Percentiles rank a stretch among this genome's conserved stretches.
phyloP scores from a whole-genome alignment of 805 yeast genomes.

The Geotrichum ghanense region DNA sequence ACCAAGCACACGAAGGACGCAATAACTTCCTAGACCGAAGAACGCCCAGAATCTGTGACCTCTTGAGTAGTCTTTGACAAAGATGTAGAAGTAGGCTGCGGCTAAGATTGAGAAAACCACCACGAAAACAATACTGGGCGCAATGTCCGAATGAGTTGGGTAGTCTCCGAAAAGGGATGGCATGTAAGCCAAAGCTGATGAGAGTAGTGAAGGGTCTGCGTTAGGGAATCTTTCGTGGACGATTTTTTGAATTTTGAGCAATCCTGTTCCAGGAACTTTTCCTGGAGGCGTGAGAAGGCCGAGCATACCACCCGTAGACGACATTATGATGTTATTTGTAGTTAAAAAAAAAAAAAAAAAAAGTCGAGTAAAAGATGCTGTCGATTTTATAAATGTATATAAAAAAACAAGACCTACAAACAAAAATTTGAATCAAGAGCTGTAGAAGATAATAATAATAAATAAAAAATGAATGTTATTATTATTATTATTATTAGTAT shows the following conservation, averaged over 20 bases:
- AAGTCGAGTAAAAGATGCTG: too few relatives aligned
- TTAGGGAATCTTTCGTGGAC: constrained; percentile 11
- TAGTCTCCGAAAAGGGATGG: constrained; percentile 47
- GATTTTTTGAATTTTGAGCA: constrained; percentile 13
- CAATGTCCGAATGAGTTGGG: constrained; percentile 41
- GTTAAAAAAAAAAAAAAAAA: too few relatives aligned
- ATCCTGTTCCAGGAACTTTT: constrained; percentile 21
- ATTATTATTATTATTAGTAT: too few relatives aligned
- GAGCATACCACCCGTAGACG: constrained; percentile 1
- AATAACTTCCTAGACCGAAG: constrained; percentile 42
- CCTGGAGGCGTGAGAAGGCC: constrained; percentile 12
- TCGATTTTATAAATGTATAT: too few relatives aligned
- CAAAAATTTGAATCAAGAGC: too few relatives aligned
- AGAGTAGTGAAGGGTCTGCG: constrained; percentile 10
- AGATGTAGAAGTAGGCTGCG: constrained; percentile 37
- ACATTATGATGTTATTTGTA: too few relatives aligned
- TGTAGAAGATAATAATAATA: too few relatives aligned
- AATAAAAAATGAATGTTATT: too few relatives aligned
- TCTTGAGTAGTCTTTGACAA: constrained; percentile 35
- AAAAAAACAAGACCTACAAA: too few relatives aligned
- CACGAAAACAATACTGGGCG: constrained; percentile 47
- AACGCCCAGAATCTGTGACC: constrained; percentile 52
- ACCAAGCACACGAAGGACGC: constrained; percentile 44
- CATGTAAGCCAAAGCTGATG: constrained; percentile 20
- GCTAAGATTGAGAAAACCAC: constrained; percentile 40